Base-by-base conservation (phyloP, 495 filamentous ascomycete genomes). In the Aspergillus homomorphus region DNA sequence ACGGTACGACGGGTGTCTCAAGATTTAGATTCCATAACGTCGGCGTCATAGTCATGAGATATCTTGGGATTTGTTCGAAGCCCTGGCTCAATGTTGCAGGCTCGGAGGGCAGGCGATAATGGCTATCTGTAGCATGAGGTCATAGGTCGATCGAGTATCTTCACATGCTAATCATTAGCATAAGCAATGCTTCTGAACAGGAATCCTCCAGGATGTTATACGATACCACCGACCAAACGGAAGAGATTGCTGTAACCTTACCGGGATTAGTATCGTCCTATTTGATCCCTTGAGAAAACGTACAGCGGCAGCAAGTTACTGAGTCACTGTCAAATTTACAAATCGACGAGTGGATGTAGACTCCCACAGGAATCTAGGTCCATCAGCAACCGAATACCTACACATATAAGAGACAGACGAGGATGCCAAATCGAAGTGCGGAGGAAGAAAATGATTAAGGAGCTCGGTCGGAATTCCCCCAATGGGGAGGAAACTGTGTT, bases 251-350 rank as follows among this genome's bases (percentile, higher is more conserved):
- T 23, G 44, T 55, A 45, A 28, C 44, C 53, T 43, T 30, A 43
- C 53, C 26, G 16, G 43, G 48, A 18, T 38, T 24, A 52, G 56
- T 20, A 63, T 24, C 23, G 24, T 51, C 18, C 48, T 28, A 51
- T 53, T 42, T 59, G 61, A 63, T 63, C 61, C 43, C 41, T 53
- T 42, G 15, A 56, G 33, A 51, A 42, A 24, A 14, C 10, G 10
- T 2, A 38, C 8, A 38, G 7, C 5, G n/a, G n/a, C n/a, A n/a
- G n/a, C n/a, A n/a, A n/a, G n/a, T n/a, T n/a, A n/a, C n/a, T n/a
- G n/a, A n/a, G n/a, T n/a, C n/a, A n/a, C n/a, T n/a, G n/a, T n/a
- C n/a, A n/a, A n/a, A n/a, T n/a, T n/a, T n/a, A n/a, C n/a, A n/a
- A n/a, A n/a, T n/a, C n/a, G n/a, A n/a, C n/a, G n/a, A n/a, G n/a